Evolutionary conservation across 805 yeast genomes (phyloP).

Genomic region (Metschnikowia dekortorum): DNA sequence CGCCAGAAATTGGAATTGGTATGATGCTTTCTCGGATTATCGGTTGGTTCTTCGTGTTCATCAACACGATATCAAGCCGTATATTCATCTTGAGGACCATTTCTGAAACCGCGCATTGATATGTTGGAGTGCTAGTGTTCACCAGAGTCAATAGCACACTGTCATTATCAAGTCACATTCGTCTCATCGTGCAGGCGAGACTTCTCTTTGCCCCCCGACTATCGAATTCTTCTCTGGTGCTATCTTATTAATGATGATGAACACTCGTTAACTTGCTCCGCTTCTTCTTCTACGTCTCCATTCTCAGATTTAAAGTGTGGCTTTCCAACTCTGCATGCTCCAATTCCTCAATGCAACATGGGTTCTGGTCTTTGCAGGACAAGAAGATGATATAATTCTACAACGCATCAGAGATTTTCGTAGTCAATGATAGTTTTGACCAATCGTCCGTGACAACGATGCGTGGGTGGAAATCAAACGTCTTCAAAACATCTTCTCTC

Average conservation of each 20-base stretch:
- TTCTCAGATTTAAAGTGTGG: conserved; percentile 51
- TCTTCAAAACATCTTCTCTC: neutral
- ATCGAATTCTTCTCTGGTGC: neutral
- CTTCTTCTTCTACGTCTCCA: conserved; percentile 47
- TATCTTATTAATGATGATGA: conserved; percentile 19
- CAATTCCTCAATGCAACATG: conserved; percentile 34
- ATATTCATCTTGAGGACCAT: neutral
- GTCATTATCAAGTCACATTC: conserved; percentile 1
- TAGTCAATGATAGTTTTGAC: neutral
- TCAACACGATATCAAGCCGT: neutral
- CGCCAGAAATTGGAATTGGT: conserved; percentile 24
- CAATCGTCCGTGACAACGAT: neutral
- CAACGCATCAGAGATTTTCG: neutral
- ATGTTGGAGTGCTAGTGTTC: neutral
- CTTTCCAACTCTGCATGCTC: conserved; percentile 50
- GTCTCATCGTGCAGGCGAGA: neutral
- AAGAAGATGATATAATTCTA: neutral
- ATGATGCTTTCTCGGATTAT: neutral
- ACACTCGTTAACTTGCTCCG: conserved; percentile 47
- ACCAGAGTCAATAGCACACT: conserved; percentile 1
- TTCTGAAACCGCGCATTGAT: no score
- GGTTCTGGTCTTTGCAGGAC: conserved; percentile 8
- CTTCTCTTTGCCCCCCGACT: neutral
- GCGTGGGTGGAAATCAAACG: neutral
- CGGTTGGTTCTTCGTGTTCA: no score